Evolutionary conservation across 371 early-diverging fungal species (phyloP), one percentile per base, ranked within the genome.

Genomic region (Lichtheimia hyalospora): DNA sequence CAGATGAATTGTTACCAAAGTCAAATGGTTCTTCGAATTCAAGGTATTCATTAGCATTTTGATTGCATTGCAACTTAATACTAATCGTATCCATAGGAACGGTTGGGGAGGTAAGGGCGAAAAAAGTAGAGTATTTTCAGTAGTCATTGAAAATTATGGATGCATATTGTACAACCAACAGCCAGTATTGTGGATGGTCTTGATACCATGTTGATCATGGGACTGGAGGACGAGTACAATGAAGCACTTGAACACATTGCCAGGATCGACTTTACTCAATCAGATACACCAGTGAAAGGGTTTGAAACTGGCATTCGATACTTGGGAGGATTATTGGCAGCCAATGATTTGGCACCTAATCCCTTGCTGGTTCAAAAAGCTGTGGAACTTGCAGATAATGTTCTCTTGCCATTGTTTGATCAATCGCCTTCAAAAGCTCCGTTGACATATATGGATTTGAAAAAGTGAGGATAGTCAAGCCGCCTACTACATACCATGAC

Each of bases 121-220:
- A 20, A 40, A 20, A 41, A 49, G 25, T 5, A 18, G 10, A 40
- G 34, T 16, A 13, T 3, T 51, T 7, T 1, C 18, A 8, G 13
- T 34, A 21, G 16, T 13, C 25, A 12, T 46, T 16, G 8, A 24
- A 25, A 16, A n/a, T 50, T 8, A 50, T 25, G 12, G 21, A 13
- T 20, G 10, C 44, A 6, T 59, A 82, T 27, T 5, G 5, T 27
- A 27, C 27, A 3, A 27, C 4, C 27, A 27, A 34, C 10, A 34
- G 83, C 83, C 8, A 92, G 90, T 2, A 82, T 92, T 57, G 75
- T 95, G 5, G 96, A 96, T 65, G 73, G 90, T 0, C 69, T 96
- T n/a, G 96, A 94, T 62, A 94, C 96, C 5, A 80, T 91, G 60
- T 60, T 83, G 25, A 70, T 97, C 27, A 89, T 95, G 92, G 89